phyloP scores from a whole-genome alignment of 768 basidiomycete species.

The Cantharellus anzutake region DNA sequence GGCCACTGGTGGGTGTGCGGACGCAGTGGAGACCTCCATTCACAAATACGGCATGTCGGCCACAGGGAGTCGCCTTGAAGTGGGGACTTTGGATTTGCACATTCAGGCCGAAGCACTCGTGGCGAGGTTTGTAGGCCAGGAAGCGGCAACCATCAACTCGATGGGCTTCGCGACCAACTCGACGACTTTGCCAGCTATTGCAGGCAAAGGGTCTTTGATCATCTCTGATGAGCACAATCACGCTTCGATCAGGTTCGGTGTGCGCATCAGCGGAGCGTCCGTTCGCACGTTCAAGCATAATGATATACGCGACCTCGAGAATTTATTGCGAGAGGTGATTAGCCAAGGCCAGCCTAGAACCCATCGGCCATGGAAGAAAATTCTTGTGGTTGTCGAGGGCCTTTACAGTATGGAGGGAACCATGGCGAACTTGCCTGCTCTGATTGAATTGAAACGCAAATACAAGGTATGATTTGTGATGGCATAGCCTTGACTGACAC shows the following conservation, averaged over 20 bases:
- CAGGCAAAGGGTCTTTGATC: conserved; percentile 77
- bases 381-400: conserved; percentile 84
- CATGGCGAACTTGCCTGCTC: conserved; percentile 58
- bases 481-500: background rate
- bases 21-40: conserved; percentile 75
- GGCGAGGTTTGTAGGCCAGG: conserved; percentile 74
- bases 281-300: conserved; percentile 97
- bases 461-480: conserved; percentile 55
- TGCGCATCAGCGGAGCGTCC: conserved; percentile 69
- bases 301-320: conserved; percentile 69
- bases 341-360: conserved; percentile 96
- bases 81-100: conserved; percentile 78
- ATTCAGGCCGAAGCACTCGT: conserved; percentile 65
- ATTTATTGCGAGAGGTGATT: conserved; percentile 70
- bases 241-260: conserved; percentile 84
- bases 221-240: conserved; percentile 98
- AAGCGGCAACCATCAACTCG: conserved; percentile 76
- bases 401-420: conserved; percentile 99
- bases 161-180: conserved; percentile 98
- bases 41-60: conserved; percentile 62
- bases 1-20: conserved; percentile 80
- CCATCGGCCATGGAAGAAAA: conserved; percentile 99
- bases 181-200: conserved; percentile 80
- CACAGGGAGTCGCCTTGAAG: conserved; percentile 62
- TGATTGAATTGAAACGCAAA: conserved; percentile 75